Percentiles rank a stretch among this genome's conserved stretches.
These are phyloP conservation scores for Ustilaginoidea virens DNA, from an alignment of 2,329 filamentous ascomycete species.

Conservation along the genomic window DNA sequence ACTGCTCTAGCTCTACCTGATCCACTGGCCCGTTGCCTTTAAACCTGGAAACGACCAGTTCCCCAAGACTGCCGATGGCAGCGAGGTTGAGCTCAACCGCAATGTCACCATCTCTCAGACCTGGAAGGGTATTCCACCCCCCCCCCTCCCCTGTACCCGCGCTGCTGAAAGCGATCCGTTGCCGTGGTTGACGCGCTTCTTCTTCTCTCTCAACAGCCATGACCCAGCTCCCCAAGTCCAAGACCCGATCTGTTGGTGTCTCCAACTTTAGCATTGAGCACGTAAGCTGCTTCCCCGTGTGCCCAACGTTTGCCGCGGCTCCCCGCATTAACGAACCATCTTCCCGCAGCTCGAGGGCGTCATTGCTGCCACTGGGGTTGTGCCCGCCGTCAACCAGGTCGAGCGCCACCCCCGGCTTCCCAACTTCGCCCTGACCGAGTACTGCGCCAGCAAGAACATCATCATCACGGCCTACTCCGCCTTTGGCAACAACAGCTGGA, in stretches of 20 bases:
- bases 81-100: constrained; percentile 26
- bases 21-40: constrained; percentile 45
- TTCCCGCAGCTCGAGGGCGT: constrained; percentile 30
- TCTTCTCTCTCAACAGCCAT: constrained; percentile 16
- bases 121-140: constrained; percentile 25
- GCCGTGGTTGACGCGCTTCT: not conserved
- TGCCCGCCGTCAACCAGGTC: constrained; percentile 50
- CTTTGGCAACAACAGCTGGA: constrained; percentile 30
- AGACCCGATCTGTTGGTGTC: constrained; percentile 53
- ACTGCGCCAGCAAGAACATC: constrained; percentile 46
- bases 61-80: constrained; percentile 22
- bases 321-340: not conserved
- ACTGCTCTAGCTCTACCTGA: constrained; percentile 35
- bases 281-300: constrained; percentile 13
- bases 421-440: constrained; percentile 38
- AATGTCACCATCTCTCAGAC: constrained; percentile 25
- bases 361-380: constrained; percentile 40
- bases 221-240: constrained; percentile 42
- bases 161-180: no score
- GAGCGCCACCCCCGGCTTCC: constrained; percentile 53
- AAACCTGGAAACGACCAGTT: constrained; percentile 24
- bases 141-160: no score
- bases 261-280: constrained; percentile 55
- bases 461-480: constrained; percentile 51
- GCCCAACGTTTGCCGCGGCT: no score